Evolutionary conservation across 176 grass and related monocot genomes (phyloP).

Genomic region (Tillandsia leiboldiana): DNA sequence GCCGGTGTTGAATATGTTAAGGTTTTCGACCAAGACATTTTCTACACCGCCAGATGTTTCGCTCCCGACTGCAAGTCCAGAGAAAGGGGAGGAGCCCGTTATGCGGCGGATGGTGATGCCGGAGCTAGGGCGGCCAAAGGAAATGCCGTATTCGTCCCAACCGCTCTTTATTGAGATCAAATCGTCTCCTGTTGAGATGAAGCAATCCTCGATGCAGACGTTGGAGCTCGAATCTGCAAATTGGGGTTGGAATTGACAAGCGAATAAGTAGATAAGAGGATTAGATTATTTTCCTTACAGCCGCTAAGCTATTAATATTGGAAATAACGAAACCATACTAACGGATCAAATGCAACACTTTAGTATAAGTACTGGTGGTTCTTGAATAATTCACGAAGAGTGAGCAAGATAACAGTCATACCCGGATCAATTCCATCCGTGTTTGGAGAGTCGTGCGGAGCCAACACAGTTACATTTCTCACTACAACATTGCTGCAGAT

Average conservation of each 20-base stretch:
- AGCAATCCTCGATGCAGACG: slow-evolving; percentile 83
- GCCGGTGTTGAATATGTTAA: slow-evolving; percentile 55
- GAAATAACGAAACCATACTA: neutral
- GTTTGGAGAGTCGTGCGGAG: slow-evolving; percentile 85
- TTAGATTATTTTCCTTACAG: neutral
- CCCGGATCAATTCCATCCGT: slow-evolving; percentile 95
- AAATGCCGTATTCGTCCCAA: slow-evolving; percentile 90
- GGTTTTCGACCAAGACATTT: slow-evolving; percentile 58
- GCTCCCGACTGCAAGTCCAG: slow-evolving; percentile 61
- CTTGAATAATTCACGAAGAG: neutral
- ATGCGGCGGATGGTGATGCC: slow-evolving; percentile 61
- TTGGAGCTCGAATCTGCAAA: slow-evolving; percentile 79
- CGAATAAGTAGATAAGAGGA: neutral
- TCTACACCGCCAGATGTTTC: slow-evolving; percentile 75
- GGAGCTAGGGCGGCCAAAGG: slow-evolving; percentile 56
- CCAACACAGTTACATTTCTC: slow-evolving; percentile 70
- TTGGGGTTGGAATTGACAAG: neutral
- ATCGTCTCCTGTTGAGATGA: slow-evolving; percentile 87
- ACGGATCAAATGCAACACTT: neutral
- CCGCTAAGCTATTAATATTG: neutral
- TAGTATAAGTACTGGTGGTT: neutral
- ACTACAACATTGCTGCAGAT: slow-evolving; percentile 78
- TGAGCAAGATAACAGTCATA: slow-evolving; percentile 23
- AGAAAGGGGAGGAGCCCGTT: slow-evolving; percentile 60
- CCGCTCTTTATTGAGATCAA: slow-evolving; percentile 76